Evolutionary conservation across 2,329 filamentous ascomycete species (phyloP).

Genomic region (Boeremia exigua): DNA sequence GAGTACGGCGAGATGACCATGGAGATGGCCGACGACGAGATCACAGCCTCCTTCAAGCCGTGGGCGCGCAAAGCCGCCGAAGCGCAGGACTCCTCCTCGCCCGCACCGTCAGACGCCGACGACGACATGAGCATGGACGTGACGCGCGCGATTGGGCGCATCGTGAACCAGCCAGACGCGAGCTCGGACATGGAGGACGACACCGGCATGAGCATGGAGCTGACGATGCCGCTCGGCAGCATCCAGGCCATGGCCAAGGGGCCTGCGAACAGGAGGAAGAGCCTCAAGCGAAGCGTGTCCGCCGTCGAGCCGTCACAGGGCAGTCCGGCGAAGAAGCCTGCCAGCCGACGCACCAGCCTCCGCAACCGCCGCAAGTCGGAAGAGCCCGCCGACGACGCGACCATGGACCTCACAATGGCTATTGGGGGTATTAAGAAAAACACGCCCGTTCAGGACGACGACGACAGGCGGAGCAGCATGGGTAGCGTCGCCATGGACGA

Average conservation of each 20-base stretch:
- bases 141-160: conserved; percentile 80
- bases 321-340: conserved; percentile 45
- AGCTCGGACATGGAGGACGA: conserved; percentile 54
- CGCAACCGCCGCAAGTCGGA: conserved; percentile 48
- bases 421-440: conserved; percentile 45
- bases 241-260: conserved; percentile 49
- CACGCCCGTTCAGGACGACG: conserved; percentile 7
- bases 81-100: conserved; percentile 52
- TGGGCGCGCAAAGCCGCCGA: conserved; percentile 67
- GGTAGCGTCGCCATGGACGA: conserved; percentile 40
- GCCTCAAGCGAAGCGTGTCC: conserved; percentile 54
- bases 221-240: conserved; percentile 61
- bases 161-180: conserved; percentile 61
- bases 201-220: conserved; percentile 57
- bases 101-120: conserved; percentile 53
- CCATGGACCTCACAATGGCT: conserved; percentile 50
- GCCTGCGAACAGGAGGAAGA: conserved; percentile 40
- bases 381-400: conserved; percentile 48
- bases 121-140: conserved; percentile 93
- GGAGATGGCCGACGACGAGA: conserved; percentile 66
- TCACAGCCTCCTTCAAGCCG: conserved; percentile 75
- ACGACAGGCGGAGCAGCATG: conserved; percentile 31
- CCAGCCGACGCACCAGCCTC: conserved; percentile 44
- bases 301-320: conserved; percentile 45
- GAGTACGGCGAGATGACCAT: conserved; percentile 61